Evolutionary conservation across 2,329 filamentous ascomycete species (phyloP).

Genomic region (Diplodia seriata): DNA sequence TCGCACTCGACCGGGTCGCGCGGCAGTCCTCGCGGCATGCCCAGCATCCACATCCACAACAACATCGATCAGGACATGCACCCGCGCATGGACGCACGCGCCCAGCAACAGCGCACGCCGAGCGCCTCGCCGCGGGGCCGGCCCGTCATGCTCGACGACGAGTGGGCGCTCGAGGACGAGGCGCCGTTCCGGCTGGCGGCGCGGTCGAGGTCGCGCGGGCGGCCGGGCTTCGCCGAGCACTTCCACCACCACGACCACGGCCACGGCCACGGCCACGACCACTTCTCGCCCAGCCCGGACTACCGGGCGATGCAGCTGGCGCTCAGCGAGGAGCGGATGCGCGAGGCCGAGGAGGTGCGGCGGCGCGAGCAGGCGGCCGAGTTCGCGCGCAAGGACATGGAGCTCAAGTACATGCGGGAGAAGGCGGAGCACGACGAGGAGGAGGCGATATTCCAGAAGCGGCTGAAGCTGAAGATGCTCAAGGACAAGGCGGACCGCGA

Average conservation of each 20-base stretch:
- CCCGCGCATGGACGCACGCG: conserved; percentile 44
- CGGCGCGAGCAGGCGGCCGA: conserved; percentile 42
- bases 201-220: conserved; percentile 37
- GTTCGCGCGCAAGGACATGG: conserved; percentile 33
- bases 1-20: conserved; percentile 54
- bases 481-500: conserved; percentile 42
- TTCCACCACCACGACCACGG: too few relatives aligned
- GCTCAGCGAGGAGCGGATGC: conserved; percentile 16
- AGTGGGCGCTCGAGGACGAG: conserved; percentile 47
- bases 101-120: conserved; percentile 42
- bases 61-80: conserved; percentile 50
- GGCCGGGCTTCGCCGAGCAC: conserved; percentile 42
- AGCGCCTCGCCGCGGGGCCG: conserved; percentile 39
- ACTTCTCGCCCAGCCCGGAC: conserved; percentile 34
- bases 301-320: conserved; percentile 34
- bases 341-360: conserved; percentile 36
- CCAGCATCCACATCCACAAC: conserved; percentile 57
- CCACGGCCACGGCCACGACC: too few relatives aligned
- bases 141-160: conserved; percentile 43
- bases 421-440: conserved; percentile 38
- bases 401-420: conserved; percentile 33
- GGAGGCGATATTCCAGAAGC: conserved; percentile 46
- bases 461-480: conserved; percentile 45
- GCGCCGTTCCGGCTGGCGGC: conserved; percentile 37
- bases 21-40: conserved; percentile 52